Evolutionary conservation across 768 basidiomycete genomes (phyloP), one percentile per base, ranked within the genome.

Genomic region (Suillus subalutaceus): DNA sequence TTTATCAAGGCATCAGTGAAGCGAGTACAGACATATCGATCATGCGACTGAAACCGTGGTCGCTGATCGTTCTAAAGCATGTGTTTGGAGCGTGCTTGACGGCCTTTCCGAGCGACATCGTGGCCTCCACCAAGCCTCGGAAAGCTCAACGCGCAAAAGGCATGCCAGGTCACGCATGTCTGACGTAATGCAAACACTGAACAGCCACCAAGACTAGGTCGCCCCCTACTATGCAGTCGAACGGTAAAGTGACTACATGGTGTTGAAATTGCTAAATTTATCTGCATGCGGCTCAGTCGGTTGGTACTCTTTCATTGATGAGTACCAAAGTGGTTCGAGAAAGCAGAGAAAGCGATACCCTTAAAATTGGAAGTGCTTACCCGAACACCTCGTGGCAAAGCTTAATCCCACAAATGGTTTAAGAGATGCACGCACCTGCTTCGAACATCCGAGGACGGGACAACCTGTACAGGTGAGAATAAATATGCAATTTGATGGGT

Each of bases 51-150:
- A 52, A 38, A 56, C 65, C 64, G 61, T 53, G 50, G 57, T 56
- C 38, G 67, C 63, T 26, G 35, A 64, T 72, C 64, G 67, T 65
- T 62, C 74, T 65, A 60, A 55, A 50, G 71, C 75, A 78, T 70
- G 75, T 68, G 46, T 62, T 65, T 50, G 67, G 46, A 68, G 76
- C 75, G 64, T 78, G 75, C 69, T 63, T 43, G 58, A 57, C 64
- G 38, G 62, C 67, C 60, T 62, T 63, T 35, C 32, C 16, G n/a
- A 52, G 32, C 13, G 32, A 52, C 46, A 63, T 63, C 50, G 56
- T 63, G 62, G 46, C 26, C 62, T 63, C 37, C 56, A 52, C 62
- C 20, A 56, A 52, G 48, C 50, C 20, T 63, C 55, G 55, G 35
- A 60, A 63, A 15, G 26, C 35, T 37, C 32, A 56, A 56, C 3